Conservation (phyloP, 768 basidiomycete genomes). For the Hebeloma cylindrosporum region DNA sequence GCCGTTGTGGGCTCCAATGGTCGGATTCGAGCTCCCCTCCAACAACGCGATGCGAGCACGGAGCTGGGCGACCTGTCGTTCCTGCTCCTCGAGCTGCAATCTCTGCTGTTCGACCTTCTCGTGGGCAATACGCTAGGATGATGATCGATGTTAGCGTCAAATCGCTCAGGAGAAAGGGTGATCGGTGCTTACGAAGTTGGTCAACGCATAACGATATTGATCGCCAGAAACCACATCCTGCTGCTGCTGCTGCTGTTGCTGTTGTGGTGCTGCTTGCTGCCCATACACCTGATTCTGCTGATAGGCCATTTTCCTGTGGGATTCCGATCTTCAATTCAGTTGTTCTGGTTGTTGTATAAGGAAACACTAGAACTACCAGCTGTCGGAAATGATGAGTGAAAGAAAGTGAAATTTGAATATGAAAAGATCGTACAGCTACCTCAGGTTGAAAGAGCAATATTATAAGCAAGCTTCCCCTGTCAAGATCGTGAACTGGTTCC, state of each 20-base stretch:
- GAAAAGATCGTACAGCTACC: no score
- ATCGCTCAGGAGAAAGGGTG: background rate
- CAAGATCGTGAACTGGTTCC: conserved; percentile 10
- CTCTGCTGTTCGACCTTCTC: conserved; percentile 87
- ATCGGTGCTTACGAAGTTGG: conserved; percentile 65
- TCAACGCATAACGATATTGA: conserved; percentile 80
- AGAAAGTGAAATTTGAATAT: background rate
- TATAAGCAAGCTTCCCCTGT: conserved; percentile 13
- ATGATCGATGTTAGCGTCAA: conserved; percentile 1
- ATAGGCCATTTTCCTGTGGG: conserved; percentile 24
- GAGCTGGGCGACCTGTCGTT: conserved; percentile 74
- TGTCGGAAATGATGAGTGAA: background rate
- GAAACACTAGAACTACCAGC: background rate
- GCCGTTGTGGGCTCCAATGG: conserved; percentile 45
- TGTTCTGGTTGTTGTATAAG: background rate
- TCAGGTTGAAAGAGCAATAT: conserved; percentile 14
- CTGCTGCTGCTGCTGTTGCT: conserved; percentile 30
- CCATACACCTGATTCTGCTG: conserved; percentile 22
- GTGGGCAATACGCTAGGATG: conserved; percentile 73
- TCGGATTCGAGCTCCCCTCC: conserved; percentile 59
- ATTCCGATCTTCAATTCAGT: background rate
- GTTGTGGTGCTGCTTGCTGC: conserved; percentile 11
- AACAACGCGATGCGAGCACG: conserved; percentile 69
- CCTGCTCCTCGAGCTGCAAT: conserved; percentile 77
- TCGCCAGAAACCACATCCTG: conserved; percentile 52